A percentile compares a stretch with the other conserved stretches of the same genome.
Conservation (phyloP, 2,329 filamentous ascomycete genomes). For the Biscogniauxia mediterranea region DNA sequence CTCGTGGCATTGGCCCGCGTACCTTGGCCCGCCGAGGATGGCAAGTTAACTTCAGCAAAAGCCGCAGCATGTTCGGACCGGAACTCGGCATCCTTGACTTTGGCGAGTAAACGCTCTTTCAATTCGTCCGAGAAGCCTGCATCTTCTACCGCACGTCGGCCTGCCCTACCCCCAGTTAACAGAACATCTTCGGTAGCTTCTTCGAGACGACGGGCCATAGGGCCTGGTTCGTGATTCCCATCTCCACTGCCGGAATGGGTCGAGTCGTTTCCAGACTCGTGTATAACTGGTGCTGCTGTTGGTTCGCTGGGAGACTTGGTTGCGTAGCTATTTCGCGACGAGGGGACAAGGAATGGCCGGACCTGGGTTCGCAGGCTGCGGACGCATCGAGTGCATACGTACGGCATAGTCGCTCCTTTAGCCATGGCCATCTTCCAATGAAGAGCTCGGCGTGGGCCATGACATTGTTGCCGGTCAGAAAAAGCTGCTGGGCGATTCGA, state of each 20-base stretch:
- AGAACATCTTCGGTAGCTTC: slow-evolving; percentile 64
- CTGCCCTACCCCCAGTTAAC: slow-evolving; percentile 56
- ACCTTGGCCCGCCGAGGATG: slow-evolving; percentile 62
- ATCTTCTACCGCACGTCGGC: slow-evolving; percentile 58
- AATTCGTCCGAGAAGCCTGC: slow-evolving; percentile 64
- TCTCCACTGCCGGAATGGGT: slow-evolving; percentile 2
- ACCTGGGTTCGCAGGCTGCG: slow-evolving; percentile 4
- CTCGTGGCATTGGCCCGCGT: slow-evolving; percentile 67
- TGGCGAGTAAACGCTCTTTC: slow-evolving; percentile 56
- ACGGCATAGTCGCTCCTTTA: slow-evolving; percentile 14
- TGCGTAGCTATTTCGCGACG: slow-evolving; percentile 10
- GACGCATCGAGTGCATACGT: slow-evolving; percentile 25
- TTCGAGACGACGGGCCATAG: slow-evolving; percentile 57
- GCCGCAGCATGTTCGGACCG: slow-evolving; percentile 47
- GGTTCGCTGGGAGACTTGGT: slow-evolving; percentile 4
- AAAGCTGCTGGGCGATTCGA: background rate
- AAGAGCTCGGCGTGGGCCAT: background rate
- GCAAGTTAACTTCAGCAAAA: slow-evolving; percentile 48
- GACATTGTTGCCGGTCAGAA: slow-evolving; percentile 11
- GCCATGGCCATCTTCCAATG: slow-evolving; percentile 20
- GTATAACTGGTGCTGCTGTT: background rate
- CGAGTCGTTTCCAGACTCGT: slow-evolving; percentile 6
- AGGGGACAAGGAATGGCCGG: background rate
- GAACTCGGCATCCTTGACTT: slow-evolving; percentile 55
- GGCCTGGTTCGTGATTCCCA: slow-evolving; percentile 34